A percentile compares a stretch with the other conserved stretches of the same genome.
Conservation (phyloP, 805 yeast species). For the Limtongozyma cylindracea region DNA sequence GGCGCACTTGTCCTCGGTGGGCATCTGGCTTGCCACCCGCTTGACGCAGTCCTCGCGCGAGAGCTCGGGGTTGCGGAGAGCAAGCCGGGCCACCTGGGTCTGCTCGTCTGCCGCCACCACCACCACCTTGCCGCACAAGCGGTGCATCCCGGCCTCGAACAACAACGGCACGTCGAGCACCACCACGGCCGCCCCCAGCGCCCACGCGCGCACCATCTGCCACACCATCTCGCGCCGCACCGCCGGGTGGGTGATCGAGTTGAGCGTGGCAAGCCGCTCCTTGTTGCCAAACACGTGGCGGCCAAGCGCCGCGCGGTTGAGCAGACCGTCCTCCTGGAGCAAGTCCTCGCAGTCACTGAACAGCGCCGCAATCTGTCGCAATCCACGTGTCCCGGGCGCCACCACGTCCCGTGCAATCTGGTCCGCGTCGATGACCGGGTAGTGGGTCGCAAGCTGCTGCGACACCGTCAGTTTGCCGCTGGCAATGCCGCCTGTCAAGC, state of each 20-base stretch:
- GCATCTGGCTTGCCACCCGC: slow-evolving; percentile 59
- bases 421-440: slow-evolving; percentile 75
- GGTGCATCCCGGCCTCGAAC: slow-evolving; percentile 55
- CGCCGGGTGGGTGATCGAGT: slow-evolving; percentile 71
- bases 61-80: slow-evolving; percentile 41
- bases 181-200: slow-evolving; percentile 30
- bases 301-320: slow-evolving; percentile 62
- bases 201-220: slow-evolving; percentile 29
- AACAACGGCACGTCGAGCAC: slow-evolving; percentile 76
- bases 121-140: slow-evolving; percentile 43
- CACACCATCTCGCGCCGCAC: slow-evolving; percentile 41
- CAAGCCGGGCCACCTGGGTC: slow-evolving; percentile 36
- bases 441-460: slow-evolving; percentile 19
- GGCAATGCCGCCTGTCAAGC: slow-evolving; percentile 95
- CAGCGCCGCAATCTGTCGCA: slow-evolving; percentile 30
- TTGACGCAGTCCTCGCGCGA: slow-evolving; percentile 37
- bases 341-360: slow-evolving; percentile 32
- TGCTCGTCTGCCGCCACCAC: slow-evolving; percentile 38
- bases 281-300: slow-evolving; percentile 48
- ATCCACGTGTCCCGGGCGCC: slow-evolving; percentile 54
- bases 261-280: slow-evolving; percentile 29
- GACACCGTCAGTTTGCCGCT: slow-evolving; percentile 94
- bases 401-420: slow-evolving; percentile 69
- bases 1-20: slow-evolving; percentile 24
- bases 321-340: slow-evolving; percentile 12